Conservation (phyloP, 495 filamentous ascomycete species). For the Ramalina peruviana region DNA sequence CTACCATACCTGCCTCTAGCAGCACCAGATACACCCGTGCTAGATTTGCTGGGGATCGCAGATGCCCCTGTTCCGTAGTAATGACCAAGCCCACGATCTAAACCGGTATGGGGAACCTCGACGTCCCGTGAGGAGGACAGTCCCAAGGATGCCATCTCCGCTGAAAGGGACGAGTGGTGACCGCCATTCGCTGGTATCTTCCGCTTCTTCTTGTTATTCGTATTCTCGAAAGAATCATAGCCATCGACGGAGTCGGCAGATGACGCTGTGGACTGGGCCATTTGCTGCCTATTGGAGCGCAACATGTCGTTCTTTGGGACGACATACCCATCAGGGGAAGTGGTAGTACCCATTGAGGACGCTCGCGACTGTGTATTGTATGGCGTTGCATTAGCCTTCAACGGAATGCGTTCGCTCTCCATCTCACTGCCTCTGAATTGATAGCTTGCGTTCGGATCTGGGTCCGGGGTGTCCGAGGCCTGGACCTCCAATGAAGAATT, state of each 20-base stretch:
- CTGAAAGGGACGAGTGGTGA: conserved; percentile 48
- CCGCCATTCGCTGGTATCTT: conserved; percentile 73
- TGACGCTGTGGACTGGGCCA: conserved; percentile 35
- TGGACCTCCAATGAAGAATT: neutral
- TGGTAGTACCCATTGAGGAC: neutral
- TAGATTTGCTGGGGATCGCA: conserved; percentile 25
- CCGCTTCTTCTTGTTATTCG: conserved; percentile 98
- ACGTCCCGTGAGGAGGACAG: conserved; percentile 34
- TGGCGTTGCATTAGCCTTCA: neutral
- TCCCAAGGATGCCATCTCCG: conserved; percentile 48
- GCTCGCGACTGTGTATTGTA: neutral
- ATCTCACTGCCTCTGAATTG: conserved; percentile 20
- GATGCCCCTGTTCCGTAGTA: conserved; percentile 43
- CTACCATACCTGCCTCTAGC: conserved; percentile 70
- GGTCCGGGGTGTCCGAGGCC: neutral
- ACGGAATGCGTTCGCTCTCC: conserved; percentile 15
- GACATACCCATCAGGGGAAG: neutral
- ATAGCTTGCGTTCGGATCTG: conserved; percentile 17
- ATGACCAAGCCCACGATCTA: conserved; percentile 34
- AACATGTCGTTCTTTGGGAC: conserved; percentile 10
- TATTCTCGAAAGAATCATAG: conserved; percentile 96
- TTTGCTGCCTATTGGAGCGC: conserved; percentile 30
- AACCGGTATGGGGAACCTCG: conserved; percentile 27
- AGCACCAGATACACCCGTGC: conserved; percentile 58
- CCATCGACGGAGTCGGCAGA: conserved; percentile 46